These are phyloP conservation scores for Tetracladium setigerum DNA, from an alignment of 495 filamentous ascomycete species.

Conservation along the genomic window DNA sequence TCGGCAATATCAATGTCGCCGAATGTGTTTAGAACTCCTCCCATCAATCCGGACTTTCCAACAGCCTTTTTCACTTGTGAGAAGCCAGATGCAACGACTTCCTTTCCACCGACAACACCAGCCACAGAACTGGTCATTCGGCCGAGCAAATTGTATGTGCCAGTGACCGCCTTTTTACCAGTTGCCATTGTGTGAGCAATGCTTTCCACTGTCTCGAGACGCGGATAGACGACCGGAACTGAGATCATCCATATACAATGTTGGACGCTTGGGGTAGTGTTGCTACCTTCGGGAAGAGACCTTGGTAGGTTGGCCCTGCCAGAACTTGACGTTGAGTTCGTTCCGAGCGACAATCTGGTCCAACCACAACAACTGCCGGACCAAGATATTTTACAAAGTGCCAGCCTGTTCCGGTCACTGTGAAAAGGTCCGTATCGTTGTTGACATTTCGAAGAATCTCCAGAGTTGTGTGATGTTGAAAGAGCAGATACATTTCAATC, in stretches of 20 bases:
- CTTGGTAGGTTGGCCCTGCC: slow-evolving; percentile 94
- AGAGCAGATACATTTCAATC: slow-evolving; percentile 98
- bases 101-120: slow-evolving; percentile 89
- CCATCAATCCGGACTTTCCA: slow-evolving; percentile 91
- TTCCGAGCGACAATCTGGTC: slow-evolving; percentile 86
- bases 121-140: slow-evolving; percentile 92
- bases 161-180: slow-evolving; percentile 91
- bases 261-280: slow-evolving; percentile 89
- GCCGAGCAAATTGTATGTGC: slow-evolving; percentile 88
- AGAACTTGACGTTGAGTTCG: slow-evolving; percentile 85
- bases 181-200: slow-evolving; percentile 87
- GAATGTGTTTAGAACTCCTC: slow-evolving; percentile 86
- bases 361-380: slow-evolving; percentile 81
- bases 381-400: slow-evolving; percentile 97
- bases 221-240: slow-evolving; percentile 84
- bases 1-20: slow-evolving; percentile 95
- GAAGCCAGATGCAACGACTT: slow-evolving; percentile 84
- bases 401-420: slow-evolving; percentile 93
- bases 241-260: slow-evolving; percentile 94
- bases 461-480: slow-evolving; percentile 95
- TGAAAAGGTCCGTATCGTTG: slow-evolving; percentile 88
- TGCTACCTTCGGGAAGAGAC: slow-evolving; percentile 90
- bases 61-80: slow-evolving; percentile 92
- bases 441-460: slow-evolving; percentile 83
- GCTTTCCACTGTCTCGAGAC: slow-evolving; percentile 82